These are phyloP conservation scores for Suillus clintonianus DNA, from an alignment of 768 basidiomycete species.

Conservation along the genomic window DNA sequence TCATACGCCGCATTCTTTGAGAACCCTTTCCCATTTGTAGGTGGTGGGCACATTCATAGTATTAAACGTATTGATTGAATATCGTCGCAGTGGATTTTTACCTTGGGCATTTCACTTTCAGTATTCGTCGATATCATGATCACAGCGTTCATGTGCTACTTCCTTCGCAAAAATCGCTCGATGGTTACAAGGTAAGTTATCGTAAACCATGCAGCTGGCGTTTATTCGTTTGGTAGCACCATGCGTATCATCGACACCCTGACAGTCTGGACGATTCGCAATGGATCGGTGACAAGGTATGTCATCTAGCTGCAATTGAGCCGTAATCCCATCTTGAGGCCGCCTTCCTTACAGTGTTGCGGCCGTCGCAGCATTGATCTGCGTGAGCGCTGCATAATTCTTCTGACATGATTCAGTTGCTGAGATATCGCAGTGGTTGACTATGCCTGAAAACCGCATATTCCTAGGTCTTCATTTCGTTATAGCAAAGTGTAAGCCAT, in stretches of 20 bases:
- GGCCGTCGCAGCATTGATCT: slow-evolving; percentile 18
- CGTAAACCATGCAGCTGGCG: neutral
- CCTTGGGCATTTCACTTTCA: slow-evolving; percentile 46
- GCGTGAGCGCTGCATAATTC: slow-evolving; percentile 9
- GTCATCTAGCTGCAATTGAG: neutral
- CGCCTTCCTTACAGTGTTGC: slow-evolving; percentile 11
- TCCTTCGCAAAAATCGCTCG: slow-evolving; percentile 42
- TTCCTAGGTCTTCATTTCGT: slow-evolving; percentile 25
- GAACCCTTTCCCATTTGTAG: slow-evolving; percentile 15
- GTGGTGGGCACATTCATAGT: slow-evolving; percentile 2
- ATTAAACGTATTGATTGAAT: slow-evolving; percentile 7
- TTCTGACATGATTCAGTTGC: neutral
- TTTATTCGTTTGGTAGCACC: slow-evolving; percentile 11
- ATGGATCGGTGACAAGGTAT: slow-evolving; percentile 22
- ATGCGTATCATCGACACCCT: slow-evolving; percentile 21
- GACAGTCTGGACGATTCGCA: slow-evolving; percentile 23
- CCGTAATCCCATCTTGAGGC: neutral
- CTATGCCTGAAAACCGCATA: slow-evolving; percentile 23
- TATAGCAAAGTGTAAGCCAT: slow-evolving; percentile 20
- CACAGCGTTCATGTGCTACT: slow-evolving; percentile 41
- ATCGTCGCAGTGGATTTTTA: slow-evolving; percentile 42
- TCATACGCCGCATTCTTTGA: slow-evolving; percentile 8
- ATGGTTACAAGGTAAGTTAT: slow-evolving; percentile 33
- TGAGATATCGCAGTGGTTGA: slow-evolving; percentile 14
- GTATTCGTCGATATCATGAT: slow-evolving; percentile 48